Conservation (phyloP, 768 basidiomycete species). For the Coprinellus aureogranulatus region DNA sequence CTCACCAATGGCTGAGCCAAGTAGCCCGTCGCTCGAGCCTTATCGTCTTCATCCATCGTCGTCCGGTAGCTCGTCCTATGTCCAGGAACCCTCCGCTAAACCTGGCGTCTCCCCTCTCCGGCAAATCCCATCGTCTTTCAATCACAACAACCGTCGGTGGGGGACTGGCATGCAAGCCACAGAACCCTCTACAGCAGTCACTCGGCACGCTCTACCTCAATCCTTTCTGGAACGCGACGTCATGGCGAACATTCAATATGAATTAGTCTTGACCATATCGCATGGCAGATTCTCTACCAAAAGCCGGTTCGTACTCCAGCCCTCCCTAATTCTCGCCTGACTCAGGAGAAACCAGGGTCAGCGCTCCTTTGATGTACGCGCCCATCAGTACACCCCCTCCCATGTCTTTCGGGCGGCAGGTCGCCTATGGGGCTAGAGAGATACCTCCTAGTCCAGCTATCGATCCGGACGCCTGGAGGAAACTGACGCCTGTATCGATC, state of each 20-base stretch:
- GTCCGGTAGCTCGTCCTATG: no score
- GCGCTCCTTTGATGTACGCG: neutral
- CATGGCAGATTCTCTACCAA: neutral
- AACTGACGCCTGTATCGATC: neutral
- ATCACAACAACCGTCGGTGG: neutral
- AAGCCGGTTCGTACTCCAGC: neutral
- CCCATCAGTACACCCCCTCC: neutral
- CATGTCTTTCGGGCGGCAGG: neutral
- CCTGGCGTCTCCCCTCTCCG: no score
- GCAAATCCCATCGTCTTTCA: no score
- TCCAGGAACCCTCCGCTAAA: no score
- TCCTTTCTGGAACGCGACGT: neutral
- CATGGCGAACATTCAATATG: constrained; percentile 1
- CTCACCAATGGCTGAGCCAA: no score
- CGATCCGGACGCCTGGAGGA: neutral
- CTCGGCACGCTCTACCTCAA: neutral
- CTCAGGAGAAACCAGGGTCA: neutral
- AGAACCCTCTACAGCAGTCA: no score
- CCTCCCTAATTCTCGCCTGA: neutral
- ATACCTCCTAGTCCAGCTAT: neutral
- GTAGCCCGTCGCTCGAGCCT: no score
- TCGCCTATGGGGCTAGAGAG: neutral
- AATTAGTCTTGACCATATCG: neutral
- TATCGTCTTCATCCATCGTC: no score
- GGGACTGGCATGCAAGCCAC: neutral